Percentiles rank a stretch among this genome's conserved stretches.
These are phyloP conservation scores for Mrakiaceae sp. DNA, from an alignment of 1,284 basidiomycete species.

Conservation along the genomic window DNA sequence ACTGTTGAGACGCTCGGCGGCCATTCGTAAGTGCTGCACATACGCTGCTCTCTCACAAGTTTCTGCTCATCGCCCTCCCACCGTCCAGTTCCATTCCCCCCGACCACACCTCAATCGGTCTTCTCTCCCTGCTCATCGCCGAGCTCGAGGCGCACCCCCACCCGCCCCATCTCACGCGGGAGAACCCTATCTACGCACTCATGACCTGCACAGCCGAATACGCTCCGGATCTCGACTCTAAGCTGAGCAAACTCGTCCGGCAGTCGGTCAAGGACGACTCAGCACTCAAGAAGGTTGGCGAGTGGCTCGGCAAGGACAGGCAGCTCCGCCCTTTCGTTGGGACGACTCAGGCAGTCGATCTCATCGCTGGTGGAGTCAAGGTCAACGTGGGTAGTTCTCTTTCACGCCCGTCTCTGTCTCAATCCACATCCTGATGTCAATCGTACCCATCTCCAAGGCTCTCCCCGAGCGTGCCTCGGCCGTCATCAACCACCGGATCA, in stretches of 20 bases:
- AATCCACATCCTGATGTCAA: background rate
- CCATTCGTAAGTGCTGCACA: background rate
- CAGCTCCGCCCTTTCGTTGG: constrained; percentile 24
- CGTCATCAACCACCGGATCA: constrained; percentile 32
- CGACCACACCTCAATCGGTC: constrained; percentile 15
- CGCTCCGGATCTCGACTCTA: constrained; percentile 10
- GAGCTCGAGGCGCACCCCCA: constrained; percentile 19
- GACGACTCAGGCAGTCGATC: constrained; percentile 18
- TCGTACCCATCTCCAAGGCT: constrained; percentile 22
- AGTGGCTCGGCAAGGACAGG: constrained; percentile 21
- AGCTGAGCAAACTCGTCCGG: constrained; percentile 18
- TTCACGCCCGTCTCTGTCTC: constrained; percentile 12
- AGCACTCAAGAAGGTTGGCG: constrained; percentile 25
- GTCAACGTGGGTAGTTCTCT: constrained; percentile 1
- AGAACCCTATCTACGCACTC: constrained; percentile 19
- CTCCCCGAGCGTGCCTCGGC: constrained; percentile 29
- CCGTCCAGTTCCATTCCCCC: background rate
- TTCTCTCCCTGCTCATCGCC: constrained; percentile 21
- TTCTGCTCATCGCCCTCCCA: no score
- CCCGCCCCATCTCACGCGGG: constrained; percentile 1
- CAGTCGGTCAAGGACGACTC: constrained; percentile 24
- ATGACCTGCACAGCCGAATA: constrained; percentile 16
- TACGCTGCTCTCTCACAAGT: no score
- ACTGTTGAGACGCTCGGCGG: background rate
- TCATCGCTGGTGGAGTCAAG: constrained; percentile 18